These are phyloP conservation scores for Pseudomonodictys pantanalensis DNA, from an alignment of 495 filamentous ascomycete species.

Conservation along the genomic window DNA sequence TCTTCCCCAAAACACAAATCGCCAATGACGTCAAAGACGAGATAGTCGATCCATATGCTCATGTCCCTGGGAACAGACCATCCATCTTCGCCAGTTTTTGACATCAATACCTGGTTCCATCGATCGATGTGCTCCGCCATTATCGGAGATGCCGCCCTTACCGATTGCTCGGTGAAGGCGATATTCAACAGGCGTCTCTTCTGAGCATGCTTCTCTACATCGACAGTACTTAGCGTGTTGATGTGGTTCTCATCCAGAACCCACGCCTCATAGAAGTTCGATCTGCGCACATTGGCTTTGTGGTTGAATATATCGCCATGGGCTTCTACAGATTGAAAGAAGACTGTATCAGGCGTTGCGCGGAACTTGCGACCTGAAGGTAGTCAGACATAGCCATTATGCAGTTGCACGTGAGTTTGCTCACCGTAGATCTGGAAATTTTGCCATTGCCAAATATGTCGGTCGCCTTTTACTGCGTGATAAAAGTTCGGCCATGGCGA, in stretches of 20 bases:
- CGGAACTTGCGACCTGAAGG: neutral
- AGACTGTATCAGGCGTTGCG: neutral
- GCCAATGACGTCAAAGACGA: neutral
- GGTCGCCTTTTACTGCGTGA: neutral
- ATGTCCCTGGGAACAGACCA: neutral
- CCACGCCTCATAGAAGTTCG: neutral
- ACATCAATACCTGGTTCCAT: neutral
- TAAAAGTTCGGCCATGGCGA: neutral
- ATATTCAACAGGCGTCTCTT: neutral
- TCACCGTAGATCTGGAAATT: neutral
- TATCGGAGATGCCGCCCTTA: neutral
- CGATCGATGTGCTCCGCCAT: neutral
- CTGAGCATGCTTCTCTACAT: neutral
- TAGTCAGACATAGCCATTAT: neutral
- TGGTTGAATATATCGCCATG: neutral
- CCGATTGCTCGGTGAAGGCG: neutral
- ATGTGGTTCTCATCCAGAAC: neutral
- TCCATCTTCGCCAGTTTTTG: neutral
- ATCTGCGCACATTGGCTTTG: neutral
- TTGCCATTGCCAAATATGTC: neutral
- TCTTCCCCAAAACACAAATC: neutral
- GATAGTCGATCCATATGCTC: neutral
- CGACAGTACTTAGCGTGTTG: neutral
- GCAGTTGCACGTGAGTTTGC: neutral
- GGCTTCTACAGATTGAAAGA: neutral